phyloP scores from a whole-genome alignment of 331 rosid species.

The Dryas integrifolia region DNA sequence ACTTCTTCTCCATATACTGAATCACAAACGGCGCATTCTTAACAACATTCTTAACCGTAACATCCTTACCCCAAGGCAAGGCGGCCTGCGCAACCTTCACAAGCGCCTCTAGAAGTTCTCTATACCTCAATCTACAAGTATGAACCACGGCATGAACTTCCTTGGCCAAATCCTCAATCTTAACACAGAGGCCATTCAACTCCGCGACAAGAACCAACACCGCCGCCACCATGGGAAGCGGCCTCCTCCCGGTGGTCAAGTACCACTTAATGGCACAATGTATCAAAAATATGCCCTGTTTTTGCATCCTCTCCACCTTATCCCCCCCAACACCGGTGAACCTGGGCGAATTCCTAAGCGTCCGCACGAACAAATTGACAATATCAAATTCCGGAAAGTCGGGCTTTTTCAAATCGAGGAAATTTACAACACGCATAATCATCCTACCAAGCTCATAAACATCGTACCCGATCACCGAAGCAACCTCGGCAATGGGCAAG shows the following conservation, averaged over 20 bases:
- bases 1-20: constrained; percentile 72
- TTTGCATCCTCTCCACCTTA: constrained; percentile 36
- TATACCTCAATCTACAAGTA: constrained; percentile 57
- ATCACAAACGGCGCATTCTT: constrained; percentile 60
- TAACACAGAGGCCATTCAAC: constrained; percentile 49
- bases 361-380: constrained; percentile 49
- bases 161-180: constrained; percentile 50
- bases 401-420: constrained; percentile 38
- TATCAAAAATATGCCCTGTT: constrained; percentile 63
- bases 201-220: constrained; percentile 59
- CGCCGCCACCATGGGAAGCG: constrained; percentile 68
- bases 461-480: constrained; percentile 44
- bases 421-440: constrained; percentile 52
- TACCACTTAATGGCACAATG: constrained; percentile 75
- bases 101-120: constrained; percentile 58
- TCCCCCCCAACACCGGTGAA: constrained; percentile 29
- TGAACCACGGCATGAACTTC: constrained; percentile 51
- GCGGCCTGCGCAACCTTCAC: constrained; percentile 68
- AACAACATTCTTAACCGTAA: constrained; percentile 53
- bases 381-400: constrained; percentile 60
- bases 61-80: constrained; percentile 88
- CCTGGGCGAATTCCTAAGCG: constrained; percentile 30
- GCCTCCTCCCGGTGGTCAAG: constrained; percentile 64
- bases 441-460: constrained; percentile 57
- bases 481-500: constrained; percentile 59